Evolutionary conservation across 805 yeast species (phyloP), one percentile per base, ranked within the genome.

Genomic region (Tanozyma kutaoensis): DNA sequence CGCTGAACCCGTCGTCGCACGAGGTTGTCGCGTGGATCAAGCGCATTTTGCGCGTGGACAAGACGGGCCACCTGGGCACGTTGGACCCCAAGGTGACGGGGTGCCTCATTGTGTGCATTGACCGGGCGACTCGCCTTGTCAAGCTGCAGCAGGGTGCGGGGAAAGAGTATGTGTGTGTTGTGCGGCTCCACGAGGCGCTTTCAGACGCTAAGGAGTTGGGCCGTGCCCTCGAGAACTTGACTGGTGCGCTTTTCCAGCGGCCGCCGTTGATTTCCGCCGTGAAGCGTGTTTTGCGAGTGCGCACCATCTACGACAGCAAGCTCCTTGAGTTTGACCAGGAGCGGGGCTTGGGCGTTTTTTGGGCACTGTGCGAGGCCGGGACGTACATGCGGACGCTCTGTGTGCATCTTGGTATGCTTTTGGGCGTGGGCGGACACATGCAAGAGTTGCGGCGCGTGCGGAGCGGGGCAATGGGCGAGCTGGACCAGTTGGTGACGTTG

Each of bases 331-430:
- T 91, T 49, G 98, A 86, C 62, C 80, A 85, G 60, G 86, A 91
- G 62, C 78, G 97, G 59, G 88, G 91, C 45, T 69, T 91, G 36
- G 94, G 94, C 64, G 97, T 91, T 20, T 91, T 91, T 66, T 91
- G 98, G 98, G 98, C 97, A 33, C 80, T 94, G 23, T 91, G 98
- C 71, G 98, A 91, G 67, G 98, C 98, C 35, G 98, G 98, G 62
- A 91, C 98, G 34, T 91, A 91, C 63, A 91, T 91, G 95, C 80
- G 98, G 72, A 91, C 98, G 27, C 66, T 91, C 45, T 91, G 98
- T 77, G 98, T 91, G 31, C 98, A 91, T 60, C 66, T 91, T 48
- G 98, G 98, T 64, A 86, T 91, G 95, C 69, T 91, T 34, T 69
- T 91, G 40, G 96, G 97, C 47, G 96, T 85, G 42, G 98, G 98